Conservation (phyloP, 208 protist genomes). For the Porcisia hertigi region DNA sequence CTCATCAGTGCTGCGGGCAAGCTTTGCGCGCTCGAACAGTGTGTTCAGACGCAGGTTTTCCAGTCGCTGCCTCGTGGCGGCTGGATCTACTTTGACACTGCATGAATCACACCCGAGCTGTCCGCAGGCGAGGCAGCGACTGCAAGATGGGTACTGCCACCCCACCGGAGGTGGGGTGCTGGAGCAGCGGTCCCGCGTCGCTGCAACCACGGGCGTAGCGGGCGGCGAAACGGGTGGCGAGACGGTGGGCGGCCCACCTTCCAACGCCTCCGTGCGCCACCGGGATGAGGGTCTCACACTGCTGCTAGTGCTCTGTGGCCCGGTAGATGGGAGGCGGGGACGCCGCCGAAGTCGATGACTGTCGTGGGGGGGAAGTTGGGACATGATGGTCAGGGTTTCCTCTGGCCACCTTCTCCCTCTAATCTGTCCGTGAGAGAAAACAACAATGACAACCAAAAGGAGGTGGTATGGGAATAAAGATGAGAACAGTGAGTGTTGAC, state of each 20-base stretch:
- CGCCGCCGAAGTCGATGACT: constrained; percentile 13
- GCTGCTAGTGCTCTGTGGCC: constrained; percentile 7
- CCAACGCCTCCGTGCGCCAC: constrained; percentile 19
- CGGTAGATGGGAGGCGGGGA: constrained; percentile 16
- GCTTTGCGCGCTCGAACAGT: constrained; percentile 75
- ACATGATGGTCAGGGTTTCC: background rate
- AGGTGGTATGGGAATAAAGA: background rate
- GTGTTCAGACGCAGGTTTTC: constrained; percentile 72
- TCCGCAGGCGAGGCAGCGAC: constrained; percentile 72
- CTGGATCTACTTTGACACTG: constrained; percentile 48
- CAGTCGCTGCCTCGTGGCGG: constrained; percentile 48
- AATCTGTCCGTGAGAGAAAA: background rate
- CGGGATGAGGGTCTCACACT: constrained; percentile 26
- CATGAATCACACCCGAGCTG: constrained; percentile 54
- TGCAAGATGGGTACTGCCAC: constrained; percentile 75
- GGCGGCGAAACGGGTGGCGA: constrained; percentile 31
- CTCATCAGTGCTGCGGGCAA: constrained; percentile 52
- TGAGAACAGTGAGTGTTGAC: too few species aligned
- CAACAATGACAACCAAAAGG: background rate
- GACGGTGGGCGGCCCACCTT: constrained; percentile 19
- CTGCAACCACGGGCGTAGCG: constrained; percentile 15
- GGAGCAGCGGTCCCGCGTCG: constrained; percentile 26
- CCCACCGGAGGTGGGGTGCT: constrained; percentile 19
- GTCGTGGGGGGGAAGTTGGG: constrained; percentile 5
- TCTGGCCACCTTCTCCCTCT: background rate